Evolutionary conservation across 129 eudicot species (phyloP).

Genomic region (Erigeron canadensis): DNA sequence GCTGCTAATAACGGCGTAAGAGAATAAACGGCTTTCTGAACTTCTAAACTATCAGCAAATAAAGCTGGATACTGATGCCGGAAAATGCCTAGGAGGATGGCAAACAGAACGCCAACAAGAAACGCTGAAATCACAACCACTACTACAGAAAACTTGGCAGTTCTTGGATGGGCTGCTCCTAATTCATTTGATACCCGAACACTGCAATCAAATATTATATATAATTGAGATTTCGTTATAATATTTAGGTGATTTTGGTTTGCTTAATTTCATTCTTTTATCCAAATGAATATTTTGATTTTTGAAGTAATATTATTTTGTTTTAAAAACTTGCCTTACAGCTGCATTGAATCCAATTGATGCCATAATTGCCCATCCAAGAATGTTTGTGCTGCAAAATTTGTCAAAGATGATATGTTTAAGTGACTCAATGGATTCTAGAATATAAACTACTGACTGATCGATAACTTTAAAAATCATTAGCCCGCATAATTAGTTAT

Average conservation of each 20-base stretch:
- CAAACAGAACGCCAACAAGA: conserved; percentile 23
- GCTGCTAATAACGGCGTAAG: conserved; percentile 46
- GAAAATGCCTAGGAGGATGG: conserved; percentile 23
- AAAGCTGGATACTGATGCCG: conserved; percentile 42
- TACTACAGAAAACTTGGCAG: conserved; percentile 50
- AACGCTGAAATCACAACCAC: conserved; percentile 40
- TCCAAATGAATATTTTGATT: neutral
- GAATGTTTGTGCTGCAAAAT: conserved; percentile 50
- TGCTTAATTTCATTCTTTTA: neutral
- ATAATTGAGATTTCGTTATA: neutral
- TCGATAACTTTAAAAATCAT: neutral
- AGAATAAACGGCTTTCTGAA: conserved; percentile 39
- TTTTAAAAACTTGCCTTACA: conserved; percentile 30
- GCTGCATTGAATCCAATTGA: conserved; percentile 50
- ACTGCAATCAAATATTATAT: conserved; percentile 18
- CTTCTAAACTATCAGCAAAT: conserved; percentile 31
- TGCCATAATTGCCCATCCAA: conserved; percentile 49
- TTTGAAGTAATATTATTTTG: neutral
- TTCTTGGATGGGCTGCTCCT: conserved; percentile 55
- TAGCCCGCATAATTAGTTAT: neutral
- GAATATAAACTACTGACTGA: neutral
- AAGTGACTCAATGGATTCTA: neutral
- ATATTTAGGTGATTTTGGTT: neutral
- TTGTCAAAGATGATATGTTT: neutral
- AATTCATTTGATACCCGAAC: conserved; percentile 56